Evolutionary conservation across 805 yeast species (phyloP), one percentile per base, ranked within the genome.

Genomic region (Metschnikowia reukaufii): DNA sequence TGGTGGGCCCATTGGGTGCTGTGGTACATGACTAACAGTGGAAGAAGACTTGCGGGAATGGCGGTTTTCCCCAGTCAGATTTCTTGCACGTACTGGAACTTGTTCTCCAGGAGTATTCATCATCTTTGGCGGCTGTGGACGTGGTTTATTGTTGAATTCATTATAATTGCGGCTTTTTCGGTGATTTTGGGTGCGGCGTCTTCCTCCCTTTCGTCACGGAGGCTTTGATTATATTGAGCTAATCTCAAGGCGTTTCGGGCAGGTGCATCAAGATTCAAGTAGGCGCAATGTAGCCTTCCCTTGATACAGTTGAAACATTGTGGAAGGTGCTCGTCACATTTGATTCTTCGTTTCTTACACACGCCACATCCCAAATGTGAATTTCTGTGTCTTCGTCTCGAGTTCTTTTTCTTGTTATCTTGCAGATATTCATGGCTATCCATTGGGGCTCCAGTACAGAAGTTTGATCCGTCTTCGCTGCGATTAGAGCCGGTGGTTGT

Each of bases 361-460:
- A 83, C 81, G 3, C 79, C 81, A 65, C 94, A 86, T n/a, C 94
- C 92, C 43, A 78, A 60, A 57, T 84, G 89, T 6, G 88, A 82
- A 65, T 84, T 84, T 48, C 83, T 70, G 63, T 84, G 89, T 49
- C 77, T 74, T 56, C 85, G 70, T 56, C 88, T 68, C 6, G 78
- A 70, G 58, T 67, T 70, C 59, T 72, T 73, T 61, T 66, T 70
- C 42, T 57, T 56, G 40, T 51, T 45, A 65, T 53, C 44, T 6
- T 17, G 45, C 4, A 9, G n/a, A n/a, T n/a, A n/a, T n/a, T n/a
- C n/a, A n/a, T n/a, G n/a, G n/a, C n/a, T n/a, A n/a, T n/a, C n/a
- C n/a, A n/a, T n/a, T n/a, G n/a, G n/a, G n/a, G n/a, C n/a, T n/a
- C n/a, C n/a, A n/a, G n/a, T n/a, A n/a, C n/a, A n/a, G n/a, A n/a